Percentiles rank a stretch among this genome's conserved stretches.
phyloP scores from a whole-genome alignment of 768 basidiomycete genomes.

The Termitomyces sp. region DNA sequence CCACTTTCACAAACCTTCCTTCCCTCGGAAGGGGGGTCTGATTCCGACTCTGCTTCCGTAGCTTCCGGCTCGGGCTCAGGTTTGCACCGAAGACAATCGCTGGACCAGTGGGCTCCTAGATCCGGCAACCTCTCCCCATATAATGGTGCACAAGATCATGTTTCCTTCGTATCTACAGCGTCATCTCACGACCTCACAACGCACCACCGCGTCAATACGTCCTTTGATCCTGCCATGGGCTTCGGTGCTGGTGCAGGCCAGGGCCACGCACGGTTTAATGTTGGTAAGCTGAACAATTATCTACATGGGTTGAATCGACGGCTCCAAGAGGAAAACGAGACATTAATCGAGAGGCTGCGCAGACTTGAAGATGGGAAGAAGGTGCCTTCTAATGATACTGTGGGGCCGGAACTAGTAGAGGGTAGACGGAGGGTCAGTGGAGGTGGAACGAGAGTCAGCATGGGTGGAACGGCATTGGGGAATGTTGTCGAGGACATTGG shows the following conservation, averaged over 20 bases:
- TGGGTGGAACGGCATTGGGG: constrained; percentile 45
- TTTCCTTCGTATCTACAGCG: constrained; percentile 74
- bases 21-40: constrained; percentile 33
- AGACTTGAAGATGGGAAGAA: constrained; percentile 48
- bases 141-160: constrained; percentile 48
- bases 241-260: constrained; percentile 60
- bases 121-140: constrained; percentile 35
- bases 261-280: constrained; percentile 77
- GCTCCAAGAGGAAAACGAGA: constrained; percentile 82
- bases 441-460: constrained; percentile 46
- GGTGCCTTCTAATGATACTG: constrained; percentile 15
- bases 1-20: constrained; percentile 54
- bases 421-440: constrained; percentile 30
- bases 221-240: constrained; percentile 81
- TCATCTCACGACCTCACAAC: constrained; percentile 88
- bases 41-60: constrained; percentile 26
- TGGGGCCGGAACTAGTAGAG: constrained; percentile 16
- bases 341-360: constrained; percentile 48
- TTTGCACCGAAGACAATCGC: constrained; percentile 15
- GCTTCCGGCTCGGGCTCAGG: constrained; percentile 16
- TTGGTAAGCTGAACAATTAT: constrained; percentile 80
- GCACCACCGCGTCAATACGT: constrained; percentile 77
- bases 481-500: constrained; percentile 58
- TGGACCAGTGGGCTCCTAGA: constrained; percentile 20
- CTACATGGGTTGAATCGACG: constrained; percentile 80